Conservation (phyloP, 805 yeast species). For the Candida sphagnicola region DNA sequence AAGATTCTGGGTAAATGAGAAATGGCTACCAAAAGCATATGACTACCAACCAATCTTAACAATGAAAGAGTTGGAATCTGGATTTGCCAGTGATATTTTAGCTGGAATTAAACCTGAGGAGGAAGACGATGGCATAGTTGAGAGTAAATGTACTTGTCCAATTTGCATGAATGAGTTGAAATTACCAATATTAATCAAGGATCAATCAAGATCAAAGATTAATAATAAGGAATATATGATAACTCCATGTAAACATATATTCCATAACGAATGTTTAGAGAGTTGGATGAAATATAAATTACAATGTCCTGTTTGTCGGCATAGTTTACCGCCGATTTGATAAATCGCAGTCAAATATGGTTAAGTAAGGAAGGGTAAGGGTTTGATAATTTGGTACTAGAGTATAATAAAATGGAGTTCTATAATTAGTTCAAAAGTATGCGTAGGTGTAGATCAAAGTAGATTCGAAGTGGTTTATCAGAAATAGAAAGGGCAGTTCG, state of each 20-base stretch:
- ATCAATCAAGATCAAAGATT: slow-evolving; percentile 9
- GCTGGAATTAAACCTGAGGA: slow-evolving; percentile 27
- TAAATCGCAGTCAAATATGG: too few relatives aligned
- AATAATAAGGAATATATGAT: slow-evolving; percentile 56
- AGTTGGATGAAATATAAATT: slow-evolving; percentile 91
- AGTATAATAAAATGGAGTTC: too few relatives aligned
- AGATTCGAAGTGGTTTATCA: too few relatives aligned
- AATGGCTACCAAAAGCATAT: slow-evolving; percentile 73
- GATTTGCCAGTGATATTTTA: slow-evolving; percentile 52
- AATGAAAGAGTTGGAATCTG: slow-evolving; percentile 57
- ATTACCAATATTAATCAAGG: slow-evolving; percentile 38
- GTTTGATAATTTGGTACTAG: too few relatives aligned
- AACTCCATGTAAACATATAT: slow-evolving; percentile 88
- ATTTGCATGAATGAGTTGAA: slow-evolving; percentile 85
- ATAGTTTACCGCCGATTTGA: slow-evolving; percentile 75
- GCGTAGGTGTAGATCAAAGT: too few relatives aligned
- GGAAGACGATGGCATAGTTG: slow-evolving; percentile 23
- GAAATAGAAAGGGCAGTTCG: too few relatives aligned
- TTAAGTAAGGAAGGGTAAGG: too few relatives aligned
- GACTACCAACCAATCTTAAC: slow-evolving; percentile 73
- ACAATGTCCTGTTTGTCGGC: slow-evolving; percentile 92
- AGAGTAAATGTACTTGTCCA: slow-evolving; percentile 69
- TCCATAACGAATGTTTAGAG: slow-evolving; percentile 85
- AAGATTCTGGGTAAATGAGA: slow-evolving; percentile 76
- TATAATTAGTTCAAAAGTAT: too few relatives aligned